These are phyloP conservation scores for Perkinsus olseni DNA, from an alignment of 169 alveolate genomes.

Conservation along the genomic window DNA sequence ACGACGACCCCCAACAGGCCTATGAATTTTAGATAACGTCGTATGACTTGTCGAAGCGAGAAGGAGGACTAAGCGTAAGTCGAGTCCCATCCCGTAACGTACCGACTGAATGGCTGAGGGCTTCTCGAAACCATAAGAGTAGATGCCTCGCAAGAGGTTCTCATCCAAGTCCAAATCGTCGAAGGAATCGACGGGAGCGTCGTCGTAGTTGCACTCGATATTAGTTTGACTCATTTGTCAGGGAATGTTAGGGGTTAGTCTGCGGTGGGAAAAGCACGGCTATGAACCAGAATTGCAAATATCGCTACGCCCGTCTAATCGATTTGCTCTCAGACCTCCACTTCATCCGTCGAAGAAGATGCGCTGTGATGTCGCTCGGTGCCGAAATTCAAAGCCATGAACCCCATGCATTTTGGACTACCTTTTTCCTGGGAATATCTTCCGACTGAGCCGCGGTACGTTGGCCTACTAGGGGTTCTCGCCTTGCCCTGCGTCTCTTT, in stretches of 20 bases:
- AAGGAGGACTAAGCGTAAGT: not conserved
- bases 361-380: not conserved
- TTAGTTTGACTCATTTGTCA: slow-evolving; percentile 4
- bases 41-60: not conserved
- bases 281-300: not conserved
- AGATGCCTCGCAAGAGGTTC: slow-evolving; percentile 89
- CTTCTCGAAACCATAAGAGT: slow-evolving; percentile 96
- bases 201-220: slow-evolving; percentile 87
- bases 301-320: not conserved
- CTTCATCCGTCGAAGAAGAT: not conserved
- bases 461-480: no score
- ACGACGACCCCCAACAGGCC: no score
- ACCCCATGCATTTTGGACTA: not conserved
- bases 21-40: no score
- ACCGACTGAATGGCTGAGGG: slow-evolving; percentile 93
- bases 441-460: no score
- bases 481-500: no score
- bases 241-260: not conserved
- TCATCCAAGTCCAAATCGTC: slow-evolving; percentile 89
- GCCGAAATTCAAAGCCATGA: no score
- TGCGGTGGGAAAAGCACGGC: not conserved
- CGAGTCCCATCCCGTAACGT: not conserved
- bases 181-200: slow-evolving; percentile 82
- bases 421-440: not conserved
- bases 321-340: not conserved